A percentile compares a stretch with the other conserved stretches of the same genome.
These are phyloP conservation scores for Euphrasia confusa DNA, from an alignment of 257 asterid genomes.

Conservation along the genomic window DNA sequence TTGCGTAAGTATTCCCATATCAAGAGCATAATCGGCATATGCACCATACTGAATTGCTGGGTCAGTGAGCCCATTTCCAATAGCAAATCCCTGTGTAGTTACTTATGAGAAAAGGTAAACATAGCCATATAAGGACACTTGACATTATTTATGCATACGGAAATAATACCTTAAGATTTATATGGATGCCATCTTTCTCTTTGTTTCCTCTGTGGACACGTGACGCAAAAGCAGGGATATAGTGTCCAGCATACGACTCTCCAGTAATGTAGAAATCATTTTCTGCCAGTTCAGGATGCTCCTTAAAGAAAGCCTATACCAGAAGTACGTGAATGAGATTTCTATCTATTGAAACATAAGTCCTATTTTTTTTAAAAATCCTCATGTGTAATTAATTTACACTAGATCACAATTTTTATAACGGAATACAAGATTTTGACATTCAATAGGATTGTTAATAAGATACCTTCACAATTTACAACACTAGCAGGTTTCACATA, in stretches of 20 bases:
- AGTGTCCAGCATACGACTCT: conserved; percentile 96
- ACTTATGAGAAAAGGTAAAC: conserved; percentile 26
- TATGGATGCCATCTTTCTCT: conserved; percentile 68
- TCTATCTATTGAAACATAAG: conserved; percentile 4
- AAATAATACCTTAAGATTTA: conserved; percentile 76
- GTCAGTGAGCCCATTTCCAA: conserved; percentile 93
- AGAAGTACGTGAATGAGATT: conserved; percentile 15
- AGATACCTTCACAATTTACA: neutral
- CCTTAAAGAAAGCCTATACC: conserved; percentile 72
- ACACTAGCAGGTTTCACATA: neutral
- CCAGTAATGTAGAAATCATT: conserved; percentile 92
- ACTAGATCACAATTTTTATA: neutral
- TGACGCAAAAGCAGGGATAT: conserved; percentile 92
- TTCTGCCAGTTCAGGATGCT: conserved; percentile 71
- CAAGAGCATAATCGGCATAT: conserved; percentile 89
- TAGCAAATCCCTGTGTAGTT: conserved; percentile 74
- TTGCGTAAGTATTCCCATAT: conserved; percentile 64
- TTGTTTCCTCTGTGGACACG: conserved; percentile 84
- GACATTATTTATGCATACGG: conserved; percentile 9
- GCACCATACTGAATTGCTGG: conserved; percentile 89
- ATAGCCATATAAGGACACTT: conserved; percentile 9
- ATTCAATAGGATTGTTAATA: conserved; percentile 6
- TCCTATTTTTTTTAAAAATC: neutral
- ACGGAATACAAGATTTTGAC: neutral
- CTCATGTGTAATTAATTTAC: neutral